Evolutionary conservation across 2,329 filamentous ascomycete genomes (phyloP).

Genomic region (Dryadomyces quercivorus): DNA sequence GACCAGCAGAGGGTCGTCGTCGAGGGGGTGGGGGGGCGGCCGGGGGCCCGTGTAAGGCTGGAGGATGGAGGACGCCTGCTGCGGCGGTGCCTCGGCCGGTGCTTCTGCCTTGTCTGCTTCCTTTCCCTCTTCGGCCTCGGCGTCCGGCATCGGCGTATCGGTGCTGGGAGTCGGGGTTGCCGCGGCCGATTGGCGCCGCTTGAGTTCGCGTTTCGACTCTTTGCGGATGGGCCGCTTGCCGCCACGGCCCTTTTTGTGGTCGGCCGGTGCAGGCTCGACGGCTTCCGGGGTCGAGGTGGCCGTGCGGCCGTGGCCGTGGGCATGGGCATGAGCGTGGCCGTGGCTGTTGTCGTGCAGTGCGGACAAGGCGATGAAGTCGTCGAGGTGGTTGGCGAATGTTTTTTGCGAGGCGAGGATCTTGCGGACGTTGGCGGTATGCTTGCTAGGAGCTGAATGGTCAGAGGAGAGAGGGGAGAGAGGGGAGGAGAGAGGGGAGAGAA

Average conservation of each 20-base stretch:
- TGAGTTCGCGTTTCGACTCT: neutral
- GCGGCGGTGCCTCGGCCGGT: conserved; percentile 10
- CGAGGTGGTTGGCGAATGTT: conserved; percentile 71
- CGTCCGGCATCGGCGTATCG: conserved; percentile 25
- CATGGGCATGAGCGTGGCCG: neutral
- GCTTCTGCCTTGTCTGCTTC: conserved; percentile 14
- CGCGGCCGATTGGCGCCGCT: neutral
- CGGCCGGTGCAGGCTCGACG: neutral
- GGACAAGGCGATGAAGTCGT: conserved; percentile 60
- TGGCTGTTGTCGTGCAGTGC: conserved; percentile 27
- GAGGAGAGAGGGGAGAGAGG: neutral
- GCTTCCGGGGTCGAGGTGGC: neutral
- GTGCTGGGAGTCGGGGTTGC: conserved; percentile 7
- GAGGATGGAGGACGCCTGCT: conserved; percentile 21
- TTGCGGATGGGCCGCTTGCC: conserved; percentile 2
- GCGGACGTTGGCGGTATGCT: conserved; percentile 58
- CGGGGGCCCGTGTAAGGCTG: conserved; percentile 19
- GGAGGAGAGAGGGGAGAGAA: neutral
- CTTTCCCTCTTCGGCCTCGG: conserved; percentile 3
- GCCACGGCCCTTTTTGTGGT: neutral
- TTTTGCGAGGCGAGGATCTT: conserved; percentile 72
- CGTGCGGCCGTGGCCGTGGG: neutral
- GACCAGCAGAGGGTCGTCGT: conserved; percentile 45
- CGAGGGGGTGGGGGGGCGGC: conserved; percentile 30
- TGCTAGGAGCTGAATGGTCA: conserved; percentile 27